Evolutionary conservation across 1,284 basidiomycete genomes (phyloP).

Genomic region (Phellopilus nigrolimitatus): DNA sequence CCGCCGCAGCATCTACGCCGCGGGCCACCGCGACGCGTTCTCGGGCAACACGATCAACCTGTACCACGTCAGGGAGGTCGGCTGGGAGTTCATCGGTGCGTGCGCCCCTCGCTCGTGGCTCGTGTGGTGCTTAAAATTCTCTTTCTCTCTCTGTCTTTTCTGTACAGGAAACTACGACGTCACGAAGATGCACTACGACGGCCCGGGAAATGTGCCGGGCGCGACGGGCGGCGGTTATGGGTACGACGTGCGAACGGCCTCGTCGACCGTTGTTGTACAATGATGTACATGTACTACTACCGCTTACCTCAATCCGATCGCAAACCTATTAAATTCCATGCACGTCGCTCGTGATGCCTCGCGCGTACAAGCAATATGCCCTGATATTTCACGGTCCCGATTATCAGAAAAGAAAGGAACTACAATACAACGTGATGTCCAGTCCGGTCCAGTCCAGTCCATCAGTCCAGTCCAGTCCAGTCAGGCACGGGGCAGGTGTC

Average conservation of each 20-base stretch:
- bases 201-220: conserved; percentile 63
- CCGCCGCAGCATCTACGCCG: conserved; percentile 92
- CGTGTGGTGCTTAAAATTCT: background rate
- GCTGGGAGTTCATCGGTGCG: conserved; percentile 90
- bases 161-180: conserved; percentile 77
- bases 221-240: conserved; percentile 63
- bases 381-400: conserved; percentile 3
- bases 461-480: too few relatives aligned
- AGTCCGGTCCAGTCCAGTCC: too few relatives aligned
- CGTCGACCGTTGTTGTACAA: conserved; percentile 15
- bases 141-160: background rate
- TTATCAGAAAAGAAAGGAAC: conserved; percentile 4
- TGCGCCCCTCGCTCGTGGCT: conserved; percentile 17
- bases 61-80: conserved; percentile 92
- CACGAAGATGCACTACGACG: conserved; percentile 76
- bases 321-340: background rate
- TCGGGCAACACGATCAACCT: conserved; percentile 97
- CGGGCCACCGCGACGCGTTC: conserved; percentile 96
- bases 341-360: too few relatives aligned
- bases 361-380: background rate
- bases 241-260: conserved; percentile 54
- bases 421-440: background rate
- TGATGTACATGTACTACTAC: conserved; percentile 6
- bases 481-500: too few relatives aligned
- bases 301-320: background rate